Base-by-base conservation (phyloP, 2,329 filamentous ascomycete genomes). In the Neurospora crassa region DNA sequence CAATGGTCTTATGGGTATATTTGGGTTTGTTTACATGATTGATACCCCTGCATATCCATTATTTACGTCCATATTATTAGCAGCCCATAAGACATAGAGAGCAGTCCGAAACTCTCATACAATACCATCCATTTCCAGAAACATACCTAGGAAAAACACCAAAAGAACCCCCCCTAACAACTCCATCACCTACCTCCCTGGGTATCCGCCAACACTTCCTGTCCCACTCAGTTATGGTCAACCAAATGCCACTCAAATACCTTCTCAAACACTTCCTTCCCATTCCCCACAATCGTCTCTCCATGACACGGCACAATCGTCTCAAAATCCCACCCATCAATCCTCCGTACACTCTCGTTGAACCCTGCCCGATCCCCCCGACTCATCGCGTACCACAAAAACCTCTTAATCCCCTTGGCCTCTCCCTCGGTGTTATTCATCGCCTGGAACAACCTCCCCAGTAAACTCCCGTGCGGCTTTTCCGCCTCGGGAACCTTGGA, bases 261-360 rank as follows among this genome's bases (percentile, higher is more conserved):
- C 80, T 92, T 92, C 77, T 86, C 83, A 75, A 95, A 97, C 18
- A 92, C 84, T 12, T 86, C 86, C 84, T 96, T 97, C 11, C 87
- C 94, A 73, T 84, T 80, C 1, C 83, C 84, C 79, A 96, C 91
- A 75, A 98, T 89, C 18, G 92, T 90, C 82, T 99, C 96, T 10
- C 96, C 96, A 81, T 99, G 96, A 79, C 95, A 98, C 0, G 95
- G 94, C 72, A 99, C 90, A 69, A 98, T 85, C 47, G 90, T 90
- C 74, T 91, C 88, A 79, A 97, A 97, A 72, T 95, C 91, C 95
- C 95, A 99, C 70, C 81, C 79, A 70, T 89, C 84, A 74, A 98
- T 95, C 72, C 86, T 85, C 75, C 81, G 82, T 53, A 93, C 82
- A 75, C 91, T 94, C 73, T 88, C 84, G 74, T 89, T 90, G 80